Percentiles rank a stretch among this genome's conserved stretches.
phyloP scores from a whole-genome alignment of 345 rosid genomes.

The Heritiera fomes region DNA sequence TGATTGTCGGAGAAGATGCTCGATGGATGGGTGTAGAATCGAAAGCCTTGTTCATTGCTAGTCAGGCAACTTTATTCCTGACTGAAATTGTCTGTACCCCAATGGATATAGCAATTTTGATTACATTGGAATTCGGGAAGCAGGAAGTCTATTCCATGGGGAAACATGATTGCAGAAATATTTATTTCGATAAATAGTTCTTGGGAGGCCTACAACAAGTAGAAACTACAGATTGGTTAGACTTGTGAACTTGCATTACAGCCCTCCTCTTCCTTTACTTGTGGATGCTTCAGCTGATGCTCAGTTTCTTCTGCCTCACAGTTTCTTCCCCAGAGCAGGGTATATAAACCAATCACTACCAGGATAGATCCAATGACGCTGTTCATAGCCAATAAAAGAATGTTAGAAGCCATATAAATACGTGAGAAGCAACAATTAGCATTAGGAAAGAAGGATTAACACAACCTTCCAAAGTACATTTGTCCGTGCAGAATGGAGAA shows the following conservation, averaged over 20 bases:
- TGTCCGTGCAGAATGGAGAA: slow-evolving; percentile 65
- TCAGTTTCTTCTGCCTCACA: slow-evolving; percentile 42
- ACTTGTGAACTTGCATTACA: slow-evolving; percentile 21
- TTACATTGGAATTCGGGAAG: background rate
- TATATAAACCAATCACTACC: slow-evolving; percentile 63
- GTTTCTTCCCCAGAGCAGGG: slow-evolving; percentile 82
- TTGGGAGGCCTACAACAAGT: background rate
- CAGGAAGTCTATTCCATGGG: background rate
- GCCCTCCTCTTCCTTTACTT: slow-evolving; percentile 28
- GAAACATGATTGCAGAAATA: background rate
- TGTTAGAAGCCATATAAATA: background rate
- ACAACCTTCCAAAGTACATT: slow-evolving; percentile 71
- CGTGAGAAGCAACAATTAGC: background rate
- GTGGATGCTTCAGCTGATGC: slow-evolving; percentile 37
- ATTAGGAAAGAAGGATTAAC: background rate
- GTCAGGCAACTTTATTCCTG: background rate
- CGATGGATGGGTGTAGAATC: too few species aligned
- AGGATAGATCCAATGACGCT: slow-evolving; percentile 70
- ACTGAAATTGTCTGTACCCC: background rate
- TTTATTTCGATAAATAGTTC: background rate
- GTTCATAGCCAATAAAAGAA: slow-evolving; percentile 22
- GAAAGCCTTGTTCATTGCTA: background rate
- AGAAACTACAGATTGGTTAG: slow-evolving; percentile 4
- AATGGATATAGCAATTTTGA: background rate
- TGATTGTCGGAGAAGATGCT: too few species aligned